Conservation (phyloP, 345 rosid genomes). For the Citrus sp. region DNA sequence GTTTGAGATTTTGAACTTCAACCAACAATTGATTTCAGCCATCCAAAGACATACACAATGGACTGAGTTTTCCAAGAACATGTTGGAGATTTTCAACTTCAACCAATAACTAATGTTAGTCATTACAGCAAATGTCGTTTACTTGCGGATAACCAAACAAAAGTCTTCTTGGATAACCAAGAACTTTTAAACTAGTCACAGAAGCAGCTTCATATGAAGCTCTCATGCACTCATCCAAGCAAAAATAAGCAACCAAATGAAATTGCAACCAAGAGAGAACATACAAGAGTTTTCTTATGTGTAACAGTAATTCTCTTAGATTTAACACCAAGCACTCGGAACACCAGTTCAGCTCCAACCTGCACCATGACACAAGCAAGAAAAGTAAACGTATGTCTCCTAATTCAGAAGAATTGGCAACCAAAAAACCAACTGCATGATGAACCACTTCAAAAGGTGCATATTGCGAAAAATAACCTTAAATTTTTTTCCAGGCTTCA, state of each 20-base stretch:
- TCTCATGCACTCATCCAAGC: neutral
- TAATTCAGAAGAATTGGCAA: neutral
- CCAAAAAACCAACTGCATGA: constrained; percentile 1
- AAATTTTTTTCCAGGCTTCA: constrained; percentile 82
- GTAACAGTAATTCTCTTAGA: constrained; percentile 95
- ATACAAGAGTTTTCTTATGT: constrained; percentile 91
- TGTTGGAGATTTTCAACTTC: neutral
- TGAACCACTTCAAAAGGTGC: neutral
- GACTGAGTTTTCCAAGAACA: neutral
- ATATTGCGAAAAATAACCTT: constrained; percentile 45
- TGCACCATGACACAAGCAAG: constrained; percentile 29
- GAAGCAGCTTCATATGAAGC: neutral
- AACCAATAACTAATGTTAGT: neutral
- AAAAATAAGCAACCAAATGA: neutral
- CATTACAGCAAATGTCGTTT: neutral
- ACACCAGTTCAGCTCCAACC: constrained; percentile 85
- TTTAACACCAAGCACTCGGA: constrained; percentile 97
- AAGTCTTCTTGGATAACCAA: neutral
- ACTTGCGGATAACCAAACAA: neutral
- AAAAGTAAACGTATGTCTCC: neutral
- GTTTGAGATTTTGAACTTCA: neutral
- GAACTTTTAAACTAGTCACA: neutral
- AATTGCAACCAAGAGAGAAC: constrained; percentile 23
- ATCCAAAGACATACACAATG: neutral
- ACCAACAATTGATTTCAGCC: neutral